These are phyloP conservation scores for Kluyveromyces wickerhamii DNA, from an alignment of 805 yeast species.

Conservation along the genomic window DNA sequence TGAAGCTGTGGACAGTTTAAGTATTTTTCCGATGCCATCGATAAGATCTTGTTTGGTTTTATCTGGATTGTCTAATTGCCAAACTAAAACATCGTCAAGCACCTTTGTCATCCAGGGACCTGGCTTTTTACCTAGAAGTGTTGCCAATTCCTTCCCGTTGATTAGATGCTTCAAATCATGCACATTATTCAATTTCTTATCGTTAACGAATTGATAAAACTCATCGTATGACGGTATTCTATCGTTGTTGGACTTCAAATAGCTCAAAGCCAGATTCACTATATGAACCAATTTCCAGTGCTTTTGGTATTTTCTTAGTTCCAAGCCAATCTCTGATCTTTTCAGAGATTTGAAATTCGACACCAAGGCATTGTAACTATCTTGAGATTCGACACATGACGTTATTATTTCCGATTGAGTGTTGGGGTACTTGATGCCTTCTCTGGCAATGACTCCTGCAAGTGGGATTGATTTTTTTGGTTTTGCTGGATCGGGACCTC, in stretches of 20 bases:
- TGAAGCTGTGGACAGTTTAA: too few relatives aligned
- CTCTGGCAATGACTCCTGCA: constrained; percentile 47
- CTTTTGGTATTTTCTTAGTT: constrained; percentile 46
- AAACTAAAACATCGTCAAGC: constrained; percentile 47
- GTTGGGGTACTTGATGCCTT: constrained; percentile 61
- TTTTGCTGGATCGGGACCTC: constrained; percentile 5
- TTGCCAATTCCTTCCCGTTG: constrained; percentile 65
- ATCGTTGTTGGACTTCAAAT: constrained; percentile 10
- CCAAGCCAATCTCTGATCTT: constrained; percentile 55
- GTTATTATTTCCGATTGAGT: constrained; percentile 46
- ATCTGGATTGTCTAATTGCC: constrained; percentile 74
- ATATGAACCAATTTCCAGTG: constrained; percentile 41
- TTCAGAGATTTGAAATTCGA: constrained; percentile 23
- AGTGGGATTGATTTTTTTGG: constrained; percentile 8
- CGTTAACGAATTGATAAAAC: constrained; percentile 25
- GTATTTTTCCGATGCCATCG: background rate
- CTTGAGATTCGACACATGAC: constrained; percentile 33
- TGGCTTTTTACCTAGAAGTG: constrained; percentile 48
- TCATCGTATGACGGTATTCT: constrained; percentile 26
- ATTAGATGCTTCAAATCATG: constrained; percentile 52
- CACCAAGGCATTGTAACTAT: constrained; percentile 24
- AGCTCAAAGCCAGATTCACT: constrained; percentile 24
- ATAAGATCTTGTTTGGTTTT: constrained; percentile 48
- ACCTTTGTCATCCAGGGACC: constrained; percentile 80
- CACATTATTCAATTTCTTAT: constrained; percentile 16